Evolutionary conservation across 2,329 filamentous ascomycete species (phyloP).

Genomic region (Calonectria pauciramosa): DNA sequence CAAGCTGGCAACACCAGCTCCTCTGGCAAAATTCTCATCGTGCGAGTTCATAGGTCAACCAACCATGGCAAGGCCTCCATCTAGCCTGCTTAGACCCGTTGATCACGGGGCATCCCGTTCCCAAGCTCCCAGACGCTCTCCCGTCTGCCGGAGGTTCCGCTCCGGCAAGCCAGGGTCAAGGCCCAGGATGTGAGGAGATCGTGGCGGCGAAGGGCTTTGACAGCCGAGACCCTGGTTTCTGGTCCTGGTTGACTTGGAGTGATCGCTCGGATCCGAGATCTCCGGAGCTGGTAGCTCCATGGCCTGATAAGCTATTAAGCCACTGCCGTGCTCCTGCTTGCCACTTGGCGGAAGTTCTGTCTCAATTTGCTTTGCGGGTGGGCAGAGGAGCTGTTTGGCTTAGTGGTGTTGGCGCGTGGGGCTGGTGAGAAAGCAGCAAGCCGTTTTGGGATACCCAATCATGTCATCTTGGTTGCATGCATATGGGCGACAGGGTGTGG

Average conservation of each 20-base stretch:
- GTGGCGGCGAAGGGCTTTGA: not conserved
- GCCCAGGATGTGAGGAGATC: not conserved
- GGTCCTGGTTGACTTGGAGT: not conserved
- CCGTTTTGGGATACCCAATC: not conserved
- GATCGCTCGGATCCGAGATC: not conserved
- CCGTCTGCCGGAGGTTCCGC: too few species aligned
- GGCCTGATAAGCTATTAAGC: not conserved
- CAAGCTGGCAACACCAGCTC: not conserved
- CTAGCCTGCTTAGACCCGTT: not conserved
- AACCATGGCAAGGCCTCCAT: not conserved
- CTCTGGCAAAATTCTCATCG: not conserved
- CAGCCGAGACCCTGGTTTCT: not conserved
- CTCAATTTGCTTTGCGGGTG: not conserved
- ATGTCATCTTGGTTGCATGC: constrained; percentile 8
- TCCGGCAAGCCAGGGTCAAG: not conserved
- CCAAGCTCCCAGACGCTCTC: not conserved
- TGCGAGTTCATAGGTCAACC: not conserved
- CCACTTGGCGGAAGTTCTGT: not conserved
- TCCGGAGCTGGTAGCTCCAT: not conserved
- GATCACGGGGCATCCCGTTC: not conserved
- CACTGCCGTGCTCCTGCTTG: not conserved
- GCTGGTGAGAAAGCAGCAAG: not conserved
- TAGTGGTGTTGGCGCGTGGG: not conserved
- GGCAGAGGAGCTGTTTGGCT: not conserved
- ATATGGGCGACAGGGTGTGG: constrained; percentile 14